Base-by-base conservation (phyloP, 169 alveolate species). In the Ophryocystis elektroscirrha region DNA sequence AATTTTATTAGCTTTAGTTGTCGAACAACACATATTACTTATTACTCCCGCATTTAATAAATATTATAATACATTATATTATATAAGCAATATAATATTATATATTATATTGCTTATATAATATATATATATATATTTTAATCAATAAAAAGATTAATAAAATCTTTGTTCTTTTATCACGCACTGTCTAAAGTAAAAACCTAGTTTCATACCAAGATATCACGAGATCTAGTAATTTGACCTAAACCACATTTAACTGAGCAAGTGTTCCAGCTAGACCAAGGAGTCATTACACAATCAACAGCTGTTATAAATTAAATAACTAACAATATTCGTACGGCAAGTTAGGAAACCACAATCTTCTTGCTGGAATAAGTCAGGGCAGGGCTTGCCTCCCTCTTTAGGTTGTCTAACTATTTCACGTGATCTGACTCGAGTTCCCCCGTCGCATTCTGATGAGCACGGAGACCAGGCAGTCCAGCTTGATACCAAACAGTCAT, bases 401-500 rank as follows among this genome's bases (percentile, higher is more conserved):
- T 7, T 7, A 4, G 55, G 56, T 25, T 38, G 43, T 25, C 51
- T 22, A 18, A 18, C 42, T 36, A 60, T 27, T 25, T 51, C 48
- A 2, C 77, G 63, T 30, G 49, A 45, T 20, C 77, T 52, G 22
- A 25, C 29, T 19, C 27, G 57, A 22, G 35, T 35, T 6, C 77
- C 77, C 23, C 41, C 62, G 29, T 63, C 73, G 47, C 77, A 68
- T 16, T 55, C 59, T 19, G 61, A 57, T 37, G 54, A 29, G 37
- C 76, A 67, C 2, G 61, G 61, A 18, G 63, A 49, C 72, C 71
- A 67, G 39, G 44, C 61, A 5, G 67, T 58, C 76, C 76, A 67
- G 49, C 57, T 52, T 36, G 63, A 52, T 39, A 57, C 65, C 27
- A 42, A 54, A 36, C 75, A 67, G 51, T 65, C 69, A 5, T 61